These are phyloP conservation scores for Cyclotella kingstonii DNA, from an alignment of 108 stramenopile genomes.

Conservation along the genomic window DNA sequence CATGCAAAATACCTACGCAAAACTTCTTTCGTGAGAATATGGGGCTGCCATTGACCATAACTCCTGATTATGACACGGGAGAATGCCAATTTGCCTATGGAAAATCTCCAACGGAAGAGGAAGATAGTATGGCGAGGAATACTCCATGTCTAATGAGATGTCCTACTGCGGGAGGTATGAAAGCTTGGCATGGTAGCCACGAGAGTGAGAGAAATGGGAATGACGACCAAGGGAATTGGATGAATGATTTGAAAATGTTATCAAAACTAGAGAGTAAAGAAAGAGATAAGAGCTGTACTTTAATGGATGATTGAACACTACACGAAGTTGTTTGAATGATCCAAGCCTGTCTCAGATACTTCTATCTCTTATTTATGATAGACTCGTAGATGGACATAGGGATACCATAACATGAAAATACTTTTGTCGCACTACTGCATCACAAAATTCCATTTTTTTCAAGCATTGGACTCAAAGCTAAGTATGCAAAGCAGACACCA, in stretches of 20 bases:
- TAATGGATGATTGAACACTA: too few species aligned
- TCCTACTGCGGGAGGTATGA: constrained; percentile 66
- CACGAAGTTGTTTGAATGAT: too few species aligned
- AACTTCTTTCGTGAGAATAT: constrained; percentile 87
- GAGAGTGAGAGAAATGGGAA: not conserved
- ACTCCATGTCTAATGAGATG: constrained; percentile 79
- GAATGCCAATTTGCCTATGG: constrained; percentile 89
- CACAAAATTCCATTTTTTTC: constrained; percentile 12
- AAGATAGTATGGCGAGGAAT: constrained; percentile 59
- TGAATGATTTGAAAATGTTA: constrained; percentile 22
- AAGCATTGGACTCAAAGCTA: constrained; percentile 35
- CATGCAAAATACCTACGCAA: constrained; percentile 93
- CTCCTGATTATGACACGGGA: constrained; percentile 83
- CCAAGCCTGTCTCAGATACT: too few species aligned
- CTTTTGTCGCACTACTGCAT: too few species aligned
- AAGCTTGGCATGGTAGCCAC: constrained; percentile 51
- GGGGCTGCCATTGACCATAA: constrained; percentile 84
- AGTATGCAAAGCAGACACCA: constrained; percentile 27
- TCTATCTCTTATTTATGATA: too few species aligned
- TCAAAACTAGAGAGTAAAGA: too few species aligned
- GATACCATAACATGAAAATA: too few species aligned
- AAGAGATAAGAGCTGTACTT: too few species aligned
- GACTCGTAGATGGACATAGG: too few species aligned
- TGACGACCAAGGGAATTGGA: constrained; percentile 5
- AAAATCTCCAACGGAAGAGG: constrained; percentile 50